Percentiles rank a stretch among this genome's conserved stretches.
Conservation (phyloP, 148 eudicot genomes). For the Vaccinium corymbosum region DNA sequence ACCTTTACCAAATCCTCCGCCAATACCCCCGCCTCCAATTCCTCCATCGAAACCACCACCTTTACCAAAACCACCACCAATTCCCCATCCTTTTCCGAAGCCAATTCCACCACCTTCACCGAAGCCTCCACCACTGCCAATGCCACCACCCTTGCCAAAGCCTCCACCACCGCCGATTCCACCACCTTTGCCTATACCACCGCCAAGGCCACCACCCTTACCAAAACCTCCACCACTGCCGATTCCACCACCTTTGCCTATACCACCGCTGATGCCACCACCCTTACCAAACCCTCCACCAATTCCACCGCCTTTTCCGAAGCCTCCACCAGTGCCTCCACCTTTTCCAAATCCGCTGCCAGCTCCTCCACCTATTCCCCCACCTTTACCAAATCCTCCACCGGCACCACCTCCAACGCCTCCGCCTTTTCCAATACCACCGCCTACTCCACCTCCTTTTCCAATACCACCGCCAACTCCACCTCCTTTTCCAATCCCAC, state of each 20-base stretch:
- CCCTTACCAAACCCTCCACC: conserved; percentile 8
- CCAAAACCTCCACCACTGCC: not conserved
- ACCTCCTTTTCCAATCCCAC: conserved; percentile 16
- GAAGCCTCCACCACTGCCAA: not conserved
- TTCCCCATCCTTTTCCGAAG: conserved; percentile 18
- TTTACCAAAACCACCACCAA: conserved; percentile 13
- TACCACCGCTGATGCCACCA: not conserved
- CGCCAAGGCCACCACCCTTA: not conserved
- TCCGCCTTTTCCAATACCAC: conserved; percentile 11
- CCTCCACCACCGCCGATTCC: conserved; percentile 15
- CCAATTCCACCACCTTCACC: conserved; percentile 19
- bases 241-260: conserved; percentile 2
- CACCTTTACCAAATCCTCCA: conserved; percentile 15
- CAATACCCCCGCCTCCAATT: conserved; percentile 15
- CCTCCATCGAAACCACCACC: conserved; percentile 21
- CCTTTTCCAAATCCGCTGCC: not conserved
- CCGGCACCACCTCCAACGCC: conserved; percentile 21
- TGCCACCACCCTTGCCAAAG: conserved; percentile 7
- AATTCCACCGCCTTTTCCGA: too few relatives aligned
- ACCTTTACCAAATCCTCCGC: conserved; percentile 19
- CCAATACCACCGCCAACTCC: conserved; percentile 18
- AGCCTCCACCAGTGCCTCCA: not conserved
- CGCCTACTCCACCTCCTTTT: conserved; percentile 18
- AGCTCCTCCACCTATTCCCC: conserved; percentile 11
- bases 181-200: conserved; percentile 14